Conservation (phyloP, 2,329 filamentous ascomycete genomes). For the Hypoxylon sp. region DNA sequence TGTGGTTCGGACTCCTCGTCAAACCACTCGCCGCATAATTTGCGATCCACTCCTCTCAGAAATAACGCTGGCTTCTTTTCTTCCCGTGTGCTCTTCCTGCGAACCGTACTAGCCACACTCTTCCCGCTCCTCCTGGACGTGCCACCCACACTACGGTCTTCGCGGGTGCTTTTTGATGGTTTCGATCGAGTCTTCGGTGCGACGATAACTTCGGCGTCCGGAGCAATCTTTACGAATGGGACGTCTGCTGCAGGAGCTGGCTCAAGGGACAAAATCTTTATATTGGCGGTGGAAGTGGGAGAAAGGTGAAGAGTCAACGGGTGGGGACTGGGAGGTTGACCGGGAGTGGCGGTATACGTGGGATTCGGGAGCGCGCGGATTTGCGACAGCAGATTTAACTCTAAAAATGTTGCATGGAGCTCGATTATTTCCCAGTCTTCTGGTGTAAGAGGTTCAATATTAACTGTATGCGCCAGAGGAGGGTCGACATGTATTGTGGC, state of each 20-base stretch:
- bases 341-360: slow-evolving; percentile 68
- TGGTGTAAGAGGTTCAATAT: slow-evolving; percentile 94
- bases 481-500: slow-evolving; percentile 87
- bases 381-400: slow-evolving; percentile 92
- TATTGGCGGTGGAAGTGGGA: slow-evolving; percentile 94
- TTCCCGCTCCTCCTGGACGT: slow-evolving; percentile 84
- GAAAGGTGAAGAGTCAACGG: slow-evolving; percentile 93
- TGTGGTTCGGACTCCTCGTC: slow-evolving; percentile 73
- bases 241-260: slow-evolving; percentile 77
- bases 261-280: slow-evolving; percentile 86
- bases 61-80: slow-evolving; percentile 79
- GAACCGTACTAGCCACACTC: slow-evolving; percentile 79
- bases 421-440: slow-evolving; percentile 99
- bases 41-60: slow-evolving; percentile 82
- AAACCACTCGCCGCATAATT: slow-evolving; percentile 81
- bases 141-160: slow-evolving; percentile 84
- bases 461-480: slow-evolving; percentile 90
- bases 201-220: slow-evolving; percentile 96
- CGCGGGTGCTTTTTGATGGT: slow-evolving; percentile 74
- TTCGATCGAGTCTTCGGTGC: slow-evolving; percentile 91
- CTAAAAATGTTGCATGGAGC: slow-evolving; percentile 93
- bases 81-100: slow-evolving; percentile 71
- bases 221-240: slow-evolving; percentile 91
- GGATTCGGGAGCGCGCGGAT: slow-evolving; percentile 95
- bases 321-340: slow-evolving; percentile 73